These are phyloP conservation scores for Chondrostereum purpureum DNA, from an alignment of 1,284 basidiomycete species.

Conservation along the genomic window DNA sequence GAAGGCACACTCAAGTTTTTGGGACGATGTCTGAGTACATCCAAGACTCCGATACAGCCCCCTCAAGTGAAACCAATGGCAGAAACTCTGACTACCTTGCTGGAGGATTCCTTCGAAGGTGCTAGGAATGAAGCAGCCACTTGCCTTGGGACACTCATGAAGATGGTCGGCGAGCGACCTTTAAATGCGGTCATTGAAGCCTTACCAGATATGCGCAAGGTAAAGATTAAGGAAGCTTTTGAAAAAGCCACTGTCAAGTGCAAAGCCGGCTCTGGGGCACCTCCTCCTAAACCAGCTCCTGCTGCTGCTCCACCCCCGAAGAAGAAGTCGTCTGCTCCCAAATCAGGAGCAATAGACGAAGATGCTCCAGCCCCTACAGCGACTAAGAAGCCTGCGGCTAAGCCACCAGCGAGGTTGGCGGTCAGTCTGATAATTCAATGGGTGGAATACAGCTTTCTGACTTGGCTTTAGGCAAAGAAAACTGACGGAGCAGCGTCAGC, in stretches of 20 bases:
- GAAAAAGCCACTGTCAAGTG: constrained; percentile 86
- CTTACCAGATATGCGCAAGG: constrained; percentile 85
- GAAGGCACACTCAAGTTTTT: constrained; percentile 91
- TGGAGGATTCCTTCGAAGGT: constrained; percentile 88
- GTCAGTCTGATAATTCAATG: background rate
- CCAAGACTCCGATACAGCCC: constrained; percentile 61
- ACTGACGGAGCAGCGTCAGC: constrained; percentile 22
- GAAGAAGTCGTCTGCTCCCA: constrained; percentile 34
- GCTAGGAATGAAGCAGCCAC: constrained; percentile 87
- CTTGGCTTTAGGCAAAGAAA: constrained; percentile 38
- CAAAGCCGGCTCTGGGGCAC: constrained; percentile 55
- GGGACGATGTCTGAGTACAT: constrained; percentile 71
- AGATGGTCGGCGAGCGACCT: constrained; percentile 92
- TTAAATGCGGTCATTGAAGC: constrained; percentile 85
- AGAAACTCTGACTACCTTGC: constrained; percentile 69
- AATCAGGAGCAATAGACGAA: constrained; percentile 10
- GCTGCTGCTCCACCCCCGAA: constrained; percentile 32
- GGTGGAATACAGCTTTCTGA: background rate
- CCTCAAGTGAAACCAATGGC: constrained; percentile 82
- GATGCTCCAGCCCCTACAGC: constrained; percentile 17
- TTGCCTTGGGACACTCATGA: constrained; percentile 90
- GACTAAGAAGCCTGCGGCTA: constrained; percentile 23
- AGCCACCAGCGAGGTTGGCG: constrained; percentile 42
- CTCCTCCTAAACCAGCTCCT: constrained; percentile 31
- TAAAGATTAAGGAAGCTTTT: constrained; percentile 91